A percentile compares a stretch with the other conserved stretches of the same genome.
These are phyloP conservation scores for Cutaneotrichosporon spelunceum DNA, from an alignment of 1,284 basidiomycete genomes.

Conservation along the genomic window DNA sequence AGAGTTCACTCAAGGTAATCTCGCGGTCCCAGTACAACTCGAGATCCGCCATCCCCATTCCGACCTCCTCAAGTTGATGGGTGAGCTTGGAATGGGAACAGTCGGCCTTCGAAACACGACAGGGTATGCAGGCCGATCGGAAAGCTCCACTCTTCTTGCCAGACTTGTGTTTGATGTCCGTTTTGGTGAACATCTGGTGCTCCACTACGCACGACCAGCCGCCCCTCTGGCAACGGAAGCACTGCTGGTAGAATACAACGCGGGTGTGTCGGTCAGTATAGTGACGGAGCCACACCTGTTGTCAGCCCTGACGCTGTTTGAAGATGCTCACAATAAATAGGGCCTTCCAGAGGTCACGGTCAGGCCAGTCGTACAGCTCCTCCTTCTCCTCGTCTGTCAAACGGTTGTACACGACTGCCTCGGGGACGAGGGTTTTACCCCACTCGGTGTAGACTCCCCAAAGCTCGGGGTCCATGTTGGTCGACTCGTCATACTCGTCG, in stretches of 20 bases:
- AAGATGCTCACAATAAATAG: not conserved
- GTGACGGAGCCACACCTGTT: not conserved
- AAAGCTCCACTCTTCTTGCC: not conserved
- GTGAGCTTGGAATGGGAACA: constrained; percentile 1
- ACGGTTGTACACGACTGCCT: not conserved
- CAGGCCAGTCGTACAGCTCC: not conserved
- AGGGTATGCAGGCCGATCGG: not conserved
- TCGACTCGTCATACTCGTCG: not conserved
- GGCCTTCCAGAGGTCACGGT: not conserved
- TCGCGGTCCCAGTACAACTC: not conserved
- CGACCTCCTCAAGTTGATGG: not conserved
- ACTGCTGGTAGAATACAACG: not conserved
- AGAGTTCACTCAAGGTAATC: not conserved
- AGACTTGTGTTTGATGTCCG: not conserved
- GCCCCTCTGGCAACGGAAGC: not conserved
- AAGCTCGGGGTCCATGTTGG: constrained; percentile 5
- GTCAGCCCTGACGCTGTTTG: not conserved
- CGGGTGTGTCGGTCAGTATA: not conserved
- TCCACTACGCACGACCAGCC: not conserved
- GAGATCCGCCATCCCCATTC: not conserved
- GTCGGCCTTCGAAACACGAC: not conserved
- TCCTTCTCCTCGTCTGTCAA: not conserved
- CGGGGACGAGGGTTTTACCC: not conserved
- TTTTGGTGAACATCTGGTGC: not conserved
- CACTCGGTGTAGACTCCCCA: not conserved